Percentiles rank a stretch among this genome's conserved stretches.
These are phyloP conservation scores for Arthrobotrys megalospora DNA, from an alignment of 2,329 filamentous ascomycete genomes.

Conservation along the genomic window DNA sequence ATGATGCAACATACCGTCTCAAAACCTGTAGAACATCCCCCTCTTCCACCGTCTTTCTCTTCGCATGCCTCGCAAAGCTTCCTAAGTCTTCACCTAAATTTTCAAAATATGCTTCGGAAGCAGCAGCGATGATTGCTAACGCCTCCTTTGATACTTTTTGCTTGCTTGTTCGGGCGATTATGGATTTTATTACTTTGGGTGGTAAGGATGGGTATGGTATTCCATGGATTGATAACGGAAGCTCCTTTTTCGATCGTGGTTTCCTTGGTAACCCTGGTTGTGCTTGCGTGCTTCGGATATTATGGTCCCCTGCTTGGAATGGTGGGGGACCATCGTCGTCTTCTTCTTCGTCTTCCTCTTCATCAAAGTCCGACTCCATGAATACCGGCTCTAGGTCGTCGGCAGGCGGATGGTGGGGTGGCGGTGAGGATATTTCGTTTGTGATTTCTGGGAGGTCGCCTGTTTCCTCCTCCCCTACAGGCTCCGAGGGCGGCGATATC, in stretches of 20 bases:
- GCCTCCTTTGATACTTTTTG: constrained; percentile 78
- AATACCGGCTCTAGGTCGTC: constrained; percentile 8
- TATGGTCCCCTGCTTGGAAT: constrained; percentile 3
- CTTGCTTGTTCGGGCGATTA: constrained; percentile 66
- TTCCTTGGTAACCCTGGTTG: constrained; percentile 61
- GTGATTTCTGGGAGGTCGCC: constrained; percentile 13
- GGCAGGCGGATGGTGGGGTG: neutral
- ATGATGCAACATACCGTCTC: constrained; percentile 77
- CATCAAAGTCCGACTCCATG: constrained; percentile 35
- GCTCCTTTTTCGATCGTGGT: constrained; percentile 70
- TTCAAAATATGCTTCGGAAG: constrained; percentile 93
- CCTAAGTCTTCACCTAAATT: constrained; percentile 85
- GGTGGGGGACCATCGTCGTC: constrained; percentile 8
- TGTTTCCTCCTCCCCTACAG: constrained; percentile 5
- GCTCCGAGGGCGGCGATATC: constrained; percentile 24
- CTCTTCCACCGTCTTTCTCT: constrained; percentile 87
- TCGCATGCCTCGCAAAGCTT: constrained; percentile 84
- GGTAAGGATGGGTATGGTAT: constrained; percentile 83
- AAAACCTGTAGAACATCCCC: constrained; percentile 85
- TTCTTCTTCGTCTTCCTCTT: constrained; percentile 38
- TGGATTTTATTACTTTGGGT: constrained; percentile 78
- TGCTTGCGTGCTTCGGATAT: neutral
- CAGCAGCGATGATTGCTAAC: constrained; percentile 81
- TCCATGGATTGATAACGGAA: constrained; percentile 78
- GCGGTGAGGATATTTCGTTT: constrained; percentile 44